Percentiles rank a stretch among this genome's conserved stretches.
Conservation (phyloP, 2,329 filamentous ascomycete genomes). For the Trichoderma citrinoviride region DNA sequence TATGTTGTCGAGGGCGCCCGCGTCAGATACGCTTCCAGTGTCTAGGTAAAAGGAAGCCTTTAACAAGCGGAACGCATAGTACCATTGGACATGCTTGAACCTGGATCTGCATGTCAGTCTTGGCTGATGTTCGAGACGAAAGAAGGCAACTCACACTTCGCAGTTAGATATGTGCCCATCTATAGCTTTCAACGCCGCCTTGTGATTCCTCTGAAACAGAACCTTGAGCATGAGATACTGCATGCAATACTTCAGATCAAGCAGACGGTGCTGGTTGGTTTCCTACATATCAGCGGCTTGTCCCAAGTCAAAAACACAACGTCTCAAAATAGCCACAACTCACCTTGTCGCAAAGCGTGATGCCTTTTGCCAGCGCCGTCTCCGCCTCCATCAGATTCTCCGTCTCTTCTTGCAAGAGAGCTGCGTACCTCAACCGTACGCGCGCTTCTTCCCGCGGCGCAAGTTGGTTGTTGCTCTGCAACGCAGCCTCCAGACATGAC, state of each 20-base stretch:
- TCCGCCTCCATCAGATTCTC: constrained; percentile 73
- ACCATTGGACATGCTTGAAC: constrained; percentile 68
- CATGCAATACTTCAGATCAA: constrained; percentile 74
- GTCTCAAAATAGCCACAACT: constrained; percentile 5
- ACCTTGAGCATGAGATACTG: constrained; percentile 70
- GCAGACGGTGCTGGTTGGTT: constrained; percentile 36
- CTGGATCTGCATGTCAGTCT: constrained; percentile 31
- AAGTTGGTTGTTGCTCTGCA: constrained; percentile 57
- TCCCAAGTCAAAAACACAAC: not conserved
- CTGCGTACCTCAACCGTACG: constrained; percentile 68
- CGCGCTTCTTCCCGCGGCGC: constrained; percentile 66
- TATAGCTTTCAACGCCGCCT: constrained; percentile 68
- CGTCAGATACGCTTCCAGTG: constrained; percentile 58
- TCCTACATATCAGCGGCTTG: constrained; percentile 11
- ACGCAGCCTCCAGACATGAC: constrained; percentile 66
- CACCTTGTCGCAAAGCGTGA: constrained; percentile 66
- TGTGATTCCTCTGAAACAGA: constrained; percentile 67
- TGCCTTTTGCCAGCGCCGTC: constrained; percentile 67
- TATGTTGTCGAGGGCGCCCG: constrained; percentile 66
- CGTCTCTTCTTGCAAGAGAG: constrained; percentile 70
- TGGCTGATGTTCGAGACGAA: not conserved
- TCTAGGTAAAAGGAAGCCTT: constrained; percentile 68
- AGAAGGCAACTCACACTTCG: constrained; percentile 51
- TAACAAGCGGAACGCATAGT: constrained; percentile 73
- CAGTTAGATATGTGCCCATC: constrained; percentile 68